Conservation (phyloP, 2,329 filamentous ascomycete genomes). For the Sporothrix dimorphospora region DNA sequence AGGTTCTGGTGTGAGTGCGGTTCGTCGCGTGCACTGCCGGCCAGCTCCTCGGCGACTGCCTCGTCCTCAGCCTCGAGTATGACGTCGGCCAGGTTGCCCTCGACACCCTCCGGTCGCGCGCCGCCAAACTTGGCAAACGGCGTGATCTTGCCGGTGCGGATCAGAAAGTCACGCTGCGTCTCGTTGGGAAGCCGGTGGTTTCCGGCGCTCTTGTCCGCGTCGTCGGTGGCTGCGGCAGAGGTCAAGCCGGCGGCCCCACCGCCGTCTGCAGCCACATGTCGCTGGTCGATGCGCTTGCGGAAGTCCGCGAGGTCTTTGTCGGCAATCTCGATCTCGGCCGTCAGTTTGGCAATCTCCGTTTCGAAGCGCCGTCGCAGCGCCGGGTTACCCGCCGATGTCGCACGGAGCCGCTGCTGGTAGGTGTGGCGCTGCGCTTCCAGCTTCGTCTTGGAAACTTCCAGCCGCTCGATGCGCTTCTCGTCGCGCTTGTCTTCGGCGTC, state of each 20-base stretch:
- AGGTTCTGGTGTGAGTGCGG: constrained; percentile 72
- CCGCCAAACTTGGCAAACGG: constrained; percentile 82
- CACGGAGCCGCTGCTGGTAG: constrained; percentile 51
- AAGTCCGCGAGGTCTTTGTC: constrained; percentile 80
- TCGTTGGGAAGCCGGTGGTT: constrained; percentile 74
- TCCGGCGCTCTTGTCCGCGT: constrained; percentile 48
- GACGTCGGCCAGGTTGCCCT: constrained; percentile 73
- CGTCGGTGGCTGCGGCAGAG: neutral
- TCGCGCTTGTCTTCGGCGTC: constrained; percentile 67
- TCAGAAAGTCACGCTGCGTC: constrained; percentile 83
- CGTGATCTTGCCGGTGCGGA: constrained; percentile 95
- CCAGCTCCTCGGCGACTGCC: constrained; percentile 55
- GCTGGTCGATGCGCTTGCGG: constrained; percentile 74
- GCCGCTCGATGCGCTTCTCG: constrained; percentile 63
- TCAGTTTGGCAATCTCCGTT: constrained; percentile 59
- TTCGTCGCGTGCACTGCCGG: constrained; percentile 49
- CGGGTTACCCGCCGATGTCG: constrained; percentile 48
- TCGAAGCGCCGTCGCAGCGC: constrained; percentile 61
- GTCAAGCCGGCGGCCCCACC: constrained; percentile 42
- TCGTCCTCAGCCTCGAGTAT: constrained; percentile 83
- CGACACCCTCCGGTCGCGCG: constrained; percentile 61
- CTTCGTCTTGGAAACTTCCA: constrained; percentile 58
- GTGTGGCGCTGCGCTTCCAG: constrained; percentile 67
- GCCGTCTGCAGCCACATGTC: constrained; percentile 51
- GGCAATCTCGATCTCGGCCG: constrained; percentile 65